Conservation (phyloP, 108 stramenopile species). For the Chaetoceros tenuissimus region DNA sequence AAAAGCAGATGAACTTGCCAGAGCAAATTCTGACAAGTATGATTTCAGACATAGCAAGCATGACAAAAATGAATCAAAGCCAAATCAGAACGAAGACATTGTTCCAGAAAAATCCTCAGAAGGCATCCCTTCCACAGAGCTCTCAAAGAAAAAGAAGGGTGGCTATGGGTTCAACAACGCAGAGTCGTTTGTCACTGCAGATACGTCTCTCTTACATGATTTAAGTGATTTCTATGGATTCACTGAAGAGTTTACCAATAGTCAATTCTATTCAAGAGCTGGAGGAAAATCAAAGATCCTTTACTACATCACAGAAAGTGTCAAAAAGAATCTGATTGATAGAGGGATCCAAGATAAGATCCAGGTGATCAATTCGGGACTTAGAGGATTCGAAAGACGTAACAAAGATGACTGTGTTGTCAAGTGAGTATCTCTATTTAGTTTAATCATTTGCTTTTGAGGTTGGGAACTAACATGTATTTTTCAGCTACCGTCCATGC, state of each 20-base stretch:
- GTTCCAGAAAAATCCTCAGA: constrained; percentile 6
- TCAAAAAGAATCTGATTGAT: constrained; percentile 60
- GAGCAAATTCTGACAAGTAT: constrained; percentile 12
- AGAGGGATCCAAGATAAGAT: constrained; percentile 58
- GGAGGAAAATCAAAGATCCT: constrained; percentile 63
- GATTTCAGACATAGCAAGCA: too few species aligned
- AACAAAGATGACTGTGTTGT: constrained; percentile 41
- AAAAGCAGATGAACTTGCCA: constrained; percentile 23
- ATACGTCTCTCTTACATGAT: constrained; percentile 41
- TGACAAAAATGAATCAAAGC: constrained; percentile 6
- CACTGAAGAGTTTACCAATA: constrained; percentile 44
- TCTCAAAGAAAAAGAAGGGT: constrained; percentile 9
- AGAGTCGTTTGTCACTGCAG: constrained; percentile 43
- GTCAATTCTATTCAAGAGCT: constrained; percentile 65
- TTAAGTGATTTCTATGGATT: constrained; percentile 69
- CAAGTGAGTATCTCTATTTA: neutral
- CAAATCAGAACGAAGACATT: neutral
- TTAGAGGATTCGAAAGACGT: constrained; percentile 67
- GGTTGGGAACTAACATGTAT: neutral
- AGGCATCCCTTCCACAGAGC: constrained; percentile 10
- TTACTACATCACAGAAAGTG: constrained; percentile 59
- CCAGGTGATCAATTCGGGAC: constrained; percentile 68
- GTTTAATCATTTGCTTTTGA: neutral
- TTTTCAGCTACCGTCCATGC: constrained; percentile 40
- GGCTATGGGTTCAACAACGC: constrained; percentile 8